Conservation (phyloP, 2,329 filamentous ascomycete species). For the Podosphaera leucotricha region DNA sequence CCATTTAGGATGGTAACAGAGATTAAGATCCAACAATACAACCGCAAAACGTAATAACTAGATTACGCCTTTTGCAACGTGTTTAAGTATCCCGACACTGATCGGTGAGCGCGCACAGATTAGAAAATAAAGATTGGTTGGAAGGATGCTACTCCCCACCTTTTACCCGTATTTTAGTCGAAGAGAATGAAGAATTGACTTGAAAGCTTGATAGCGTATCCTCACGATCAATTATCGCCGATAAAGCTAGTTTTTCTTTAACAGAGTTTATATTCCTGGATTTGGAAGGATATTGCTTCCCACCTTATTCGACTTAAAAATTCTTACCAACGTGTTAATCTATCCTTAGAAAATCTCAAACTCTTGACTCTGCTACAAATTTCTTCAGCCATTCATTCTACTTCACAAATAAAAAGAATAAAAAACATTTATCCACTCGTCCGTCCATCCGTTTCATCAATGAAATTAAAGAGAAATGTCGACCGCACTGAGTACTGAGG, state of each 20-base stretch:
- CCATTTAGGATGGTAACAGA: neutral
- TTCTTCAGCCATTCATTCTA: too few species aligned
- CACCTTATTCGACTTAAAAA: neutral
- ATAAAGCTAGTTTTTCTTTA: neutral
- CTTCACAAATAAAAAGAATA: too few species aligned
- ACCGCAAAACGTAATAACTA: neutral
- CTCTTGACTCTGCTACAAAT: too few species aligned
- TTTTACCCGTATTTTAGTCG: neutral
- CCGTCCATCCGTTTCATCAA: neutral
- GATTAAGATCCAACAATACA: neutral
- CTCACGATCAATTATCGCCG: neutral
- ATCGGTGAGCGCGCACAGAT: neutral
- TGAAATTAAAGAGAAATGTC: neutral
- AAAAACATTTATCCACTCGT: too few species aligned
- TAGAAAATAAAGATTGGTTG: neutral
- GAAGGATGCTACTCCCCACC: neutral
- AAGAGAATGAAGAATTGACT: neutral
- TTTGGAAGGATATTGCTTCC: neutral
- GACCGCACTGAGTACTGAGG: neutral
- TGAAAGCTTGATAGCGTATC: neutral
- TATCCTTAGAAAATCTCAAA: too few species aligned
- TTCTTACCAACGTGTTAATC: neutral
- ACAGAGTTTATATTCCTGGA: neutral
- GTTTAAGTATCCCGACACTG: neutral
- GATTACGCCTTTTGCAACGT: neutral